These are phyloP conservation scores for Candida maris DNA, from an alignment of 805 yeast species.

Conservation along the genomic window DNA sequence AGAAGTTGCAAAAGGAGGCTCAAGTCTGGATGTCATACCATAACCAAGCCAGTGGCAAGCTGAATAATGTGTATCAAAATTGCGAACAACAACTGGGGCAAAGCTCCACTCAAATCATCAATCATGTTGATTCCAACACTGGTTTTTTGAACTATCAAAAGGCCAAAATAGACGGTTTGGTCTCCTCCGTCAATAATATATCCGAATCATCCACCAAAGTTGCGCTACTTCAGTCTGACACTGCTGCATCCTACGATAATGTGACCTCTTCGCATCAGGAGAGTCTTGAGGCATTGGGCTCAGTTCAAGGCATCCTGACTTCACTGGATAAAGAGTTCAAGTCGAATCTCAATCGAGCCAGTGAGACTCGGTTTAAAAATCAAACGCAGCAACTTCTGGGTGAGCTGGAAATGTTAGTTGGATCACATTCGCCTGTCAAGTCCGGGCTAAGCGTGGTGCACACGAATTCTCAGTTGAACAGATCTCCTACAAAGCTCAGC, in stretches of 20 bases:
- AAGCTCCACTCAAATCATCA: conserved; percentile 4
- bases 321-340: conserved; percentile 5
- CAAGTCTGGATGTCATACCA: conserved; percentile 8
- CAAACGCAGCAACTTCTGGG: background rate
- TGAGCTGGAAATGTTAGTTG: background rate
- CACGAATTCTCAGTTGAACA: background rate
- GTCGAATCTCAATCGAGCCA: background rate
- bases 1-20: conserved; percentile 6
- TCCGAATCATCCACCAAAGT: background rate
- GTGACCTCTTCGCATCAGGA: conserved; percentile 3
- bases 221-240: conserved; percentile 4
- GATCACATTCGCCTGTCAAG: background rate
- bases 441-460: background rate
- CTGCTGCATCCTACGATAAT: conserved; percentile 5
- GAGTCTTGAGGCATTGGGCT: background rate
- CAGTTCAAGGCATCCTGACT: conserved; percentile 3
- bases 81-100: conserved; percentile 2
- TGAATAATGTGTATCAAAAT: background rate
- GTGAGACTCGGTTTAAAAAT: conserved; percentile 1
- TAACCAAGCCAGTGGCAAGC: background rate
- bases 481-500: conserved; percentile 3
- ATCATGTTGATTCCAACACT: conserved; percentile 12
- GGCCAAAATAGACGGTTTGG: conserved; percentile 9
- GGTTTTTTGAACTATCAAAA: conserved; percentile 16
- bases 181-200: background rate